Conservation (phyloP, 768 basidiomycete genomes). For the Phallus indusiatus region DNA sequence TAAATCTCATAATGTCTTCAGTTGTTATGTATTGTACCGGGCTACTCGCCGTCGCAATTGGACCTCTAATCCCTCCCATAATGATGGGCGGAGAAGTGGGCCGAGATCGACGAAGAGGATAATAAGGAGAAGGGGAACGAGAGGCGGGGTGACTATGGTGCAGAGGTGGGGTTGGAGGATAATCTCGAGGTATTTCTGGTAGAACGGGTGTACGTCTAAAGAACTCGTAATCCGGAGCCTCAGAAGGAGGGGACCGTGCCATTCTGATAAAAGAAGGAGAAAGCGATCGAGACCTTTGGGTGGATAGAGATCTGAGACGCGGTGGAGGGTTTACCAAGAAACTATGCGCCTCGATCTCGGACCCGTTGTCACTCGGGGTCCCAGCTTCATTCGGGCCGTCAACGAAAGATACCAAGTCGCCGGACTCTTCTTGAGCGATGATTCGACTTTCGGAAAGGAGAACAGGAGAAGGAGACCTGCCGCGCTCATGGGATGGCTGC, state of each 20-base stretch:
- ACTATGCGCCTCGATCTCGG: background rate
- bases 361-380: background rate
- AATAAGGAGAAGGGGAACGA: too few relatives aligned
- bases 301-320: background rate
- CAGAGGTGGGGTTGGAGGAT: too few relatives aligned
- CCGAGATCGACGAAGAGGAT: too few relatives aligned
- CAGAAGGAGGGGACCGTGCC: background rate
- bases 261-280: background rate
- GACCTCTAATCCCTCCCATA: background rate
- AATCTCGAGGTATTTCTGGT: too few relatives aligned
- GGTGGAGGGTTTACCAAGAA: too few relatives aligned
- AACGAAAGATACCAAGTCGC: background rate
- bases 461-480: background rate
- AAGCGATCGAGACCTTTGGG: background rate
- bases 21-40: background rate
- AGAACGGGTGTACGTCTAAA: too few relatives aligned
- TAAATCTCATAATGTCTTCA: background rate
- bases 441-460: background rate
- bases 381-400: background rate
- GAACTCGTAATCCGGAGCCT: background rate
- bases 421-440: background rate
- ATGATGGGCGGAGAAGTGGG: background rate
- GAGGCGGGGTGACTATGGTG: too few relatives aligned
- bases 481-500: background rate
- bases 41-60: background rate